Conservation (phyloP, 768 basidiomycete species). For the Trametes gibbosa region DNA sequence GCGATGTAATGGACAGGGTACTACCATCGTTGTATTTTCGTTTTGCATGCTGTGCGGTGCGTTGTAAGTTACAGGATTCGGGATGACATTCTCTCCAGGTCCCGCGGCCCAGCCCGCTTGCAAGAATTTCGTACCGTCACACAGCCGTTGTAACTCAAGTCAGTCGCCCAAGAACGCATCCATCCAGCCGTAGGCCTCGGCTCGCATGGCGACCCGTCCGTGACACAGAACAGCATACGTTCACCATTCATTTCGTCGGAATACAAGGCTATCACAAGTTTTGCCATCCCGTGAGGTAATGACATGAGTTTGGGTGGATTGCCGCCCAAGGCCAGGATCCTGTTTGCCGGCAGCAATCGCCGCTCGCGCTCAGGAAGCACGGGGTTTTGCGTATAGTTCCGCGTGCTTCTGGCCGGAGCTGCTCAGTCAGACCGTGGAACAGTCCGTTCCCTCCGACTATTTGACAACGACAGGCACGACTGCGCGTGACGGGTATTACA, state of each 20-base stretch:
- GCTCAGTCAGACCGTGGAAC: not conserved
- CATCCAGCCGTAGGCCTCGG: not conserved
- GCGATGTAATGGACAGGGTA: constrained; percentile 52
- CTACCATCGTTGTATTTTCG: constrained; percentile 13
- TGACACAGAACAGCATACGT: not conserved
- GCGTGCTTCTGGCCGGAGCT: not conserved
- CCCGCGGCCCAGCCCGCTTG: not conserved
- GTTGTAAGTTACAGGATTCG: constrained; percentile 14
- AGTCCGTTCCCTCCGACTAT: not conserved
- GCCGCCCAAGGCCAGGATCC: not conserved
- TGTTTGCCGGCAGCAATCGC: not conserved
- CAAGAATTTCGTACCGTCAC: not conserved
- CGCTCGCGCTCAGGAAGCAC: not conserved
- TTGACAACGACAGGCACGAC: not conserved
- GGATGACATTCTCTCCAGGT: constrained; percentile 10
- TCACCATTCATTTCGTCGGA: not conserved
- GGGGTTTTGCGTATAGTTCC: not conserved
- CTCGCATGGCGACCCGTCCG: not conserved
- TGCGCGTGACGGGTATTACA: not conserved
- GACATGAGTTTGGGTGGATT: not conserved
- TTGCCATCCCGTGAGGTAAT: not conserved
- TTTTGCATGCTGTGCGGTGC: constrained; percentile 6
- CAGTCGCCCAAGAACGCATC: not conserved
- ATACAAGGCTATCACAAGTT: not conserved
- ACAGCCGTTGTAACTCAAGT: not conserved